Percentiles rank a stretch among this genome's conserved stretches.
Evolutionary conservation across 495 filamentous ascomycete species (phyloP).

Genomic region (Xeromyces bisporus): DNA sequence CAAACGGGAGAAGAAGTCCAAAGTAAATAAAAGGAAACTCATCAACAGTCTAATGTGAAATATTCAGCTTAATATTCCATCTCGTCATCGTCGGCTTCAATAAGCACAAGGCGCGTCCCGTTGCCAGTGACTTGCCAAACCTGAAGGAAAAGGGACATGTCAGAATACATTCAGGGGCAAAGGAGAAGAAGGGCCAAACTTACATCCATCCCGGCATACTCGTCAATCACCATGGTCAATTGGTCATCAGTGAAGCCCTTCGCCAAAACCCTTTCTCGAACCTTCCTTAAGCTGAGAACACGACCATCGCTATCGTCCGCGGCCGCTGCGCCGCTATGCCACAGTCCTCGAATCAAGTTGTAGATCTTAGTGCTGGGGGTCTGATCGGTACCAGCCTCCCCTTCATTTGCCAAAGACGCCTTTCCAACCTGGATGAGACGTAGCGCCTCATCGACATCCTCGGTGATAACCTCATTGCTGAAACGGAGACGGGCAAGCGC

Average conservation of each 20-base stretch:
- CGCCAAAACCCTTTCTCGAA: conserved; percentile 76
- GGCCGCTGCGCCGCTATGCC: conserved; percentile 65
- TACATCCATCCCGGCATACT: conserved; percentile 78
- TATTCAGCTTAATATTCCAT: conserved; percentile 34
- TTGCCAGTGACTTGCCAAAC: conserved; percentile 90
- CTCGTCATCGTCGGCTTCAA: conserved; percentile 39
- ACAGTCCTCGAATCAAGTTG: conserved; percentile 71
- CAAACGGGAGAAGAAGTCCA: no score
- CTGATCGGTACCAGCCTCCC: conserved; percentile 41
- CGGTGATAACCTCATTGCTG: conserved; percentile 60
- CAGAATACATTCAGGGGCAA: conserved; percentile 5
- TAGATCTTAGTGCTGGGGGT: conserved; percentile 84
- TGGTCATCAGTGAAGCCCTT: conserved; percentile 96
- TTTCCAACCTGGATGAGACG: conserved; percentile 84
- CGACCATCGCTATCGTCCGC: conserved; percentile 51
- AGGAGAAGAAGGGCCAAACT: conserved; percentile 25
- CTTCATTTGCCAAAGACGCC: conserved; percentile 60
- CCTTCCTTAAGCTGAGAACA: conserved; percentile 70
- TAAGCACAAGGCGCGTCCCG: conserved; percentile 72
- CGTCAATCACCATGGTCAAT: conserved; percentile 66
- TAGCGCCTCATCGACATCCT: conserved; percentile 91
- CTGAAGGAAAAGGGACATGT: conserved; percentile 29
- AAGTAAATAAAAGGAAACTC: not conserved
- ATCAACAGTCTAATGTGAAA: conserved; percentile 3
- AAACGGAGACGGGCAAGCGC: conserved; percentile 90